These are phyloP conservation scores for Euphorbia tirucalli DNA, from an alignment of 345 rosid genomes.

Conservation along the genomic window DNA sequence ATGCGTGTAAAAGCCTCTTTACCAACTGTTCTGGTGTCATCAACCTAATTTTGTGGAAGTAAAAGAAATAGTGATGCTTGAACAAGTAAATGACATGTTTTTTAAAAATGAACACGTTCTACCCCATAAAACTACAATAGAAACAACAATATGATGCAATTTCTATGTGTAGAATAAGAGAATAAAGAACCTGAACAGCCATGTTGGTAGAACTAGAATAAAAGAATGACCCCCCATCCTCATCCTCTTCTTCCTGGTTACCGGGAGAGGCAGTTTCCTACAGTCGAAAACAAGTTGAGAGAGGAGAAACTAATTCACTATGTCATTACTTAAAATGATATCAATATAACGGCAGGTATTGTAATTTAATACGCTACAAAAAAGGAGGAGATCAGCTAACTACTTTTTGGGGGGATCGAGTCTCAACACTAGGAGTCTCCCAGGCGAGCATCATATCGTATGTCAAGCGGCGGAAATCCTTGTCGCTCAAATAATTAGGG, in stretches of 20 bases:
- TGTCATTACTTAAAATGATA: not conserved
- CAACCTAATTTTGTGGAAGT: constrained; percentile 48
- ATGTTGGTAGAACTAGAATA: constrained; percentile 69
- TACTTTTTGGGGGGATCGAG: constrained; percentile 45
- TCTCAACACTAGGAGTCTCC: constrained; percentile 65
- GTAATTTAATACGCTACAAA: not conserved
- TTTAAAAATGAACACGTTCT: not conserved
- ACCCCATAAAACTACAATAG: constrained; percentile 5
- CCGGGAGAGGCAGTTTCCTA: constrained; percentile 52
- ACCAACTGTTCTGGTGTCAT: constrained; percentile 73
- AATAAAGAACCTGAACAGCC: constrained; percentile 71
- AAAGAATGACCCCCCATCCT: constrained; percentile 73
- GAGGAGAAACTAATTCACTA: too few relatives aligned
- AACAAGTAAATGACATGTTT: not conserved
- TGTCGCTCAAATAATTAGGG: constrained; percentile 68
- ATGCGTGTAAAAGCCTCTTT: constrained; percentile 86
- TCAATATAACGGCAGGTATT: not conserved
- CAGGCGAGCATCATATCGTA: constrained; percentile 99
- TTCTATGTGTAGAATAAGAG: not conserved
- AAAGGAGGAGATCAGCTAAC: not conserved
- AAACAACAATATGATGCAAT: not conserved
- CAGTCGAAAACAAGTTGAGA: constrained; percentile 24
- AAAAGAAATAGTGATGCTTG: not conserved
- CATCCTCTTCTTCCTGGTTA: constrained; percentile 57
- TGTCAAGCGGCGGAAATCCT: constrained; percentile 68